Evolutionary conservation across 2,329 filamentous ascomycete genomes (phyloP), one percentile per base, ranked within the genome.

Genomic region (Setomelanomma holmii): DNA sequence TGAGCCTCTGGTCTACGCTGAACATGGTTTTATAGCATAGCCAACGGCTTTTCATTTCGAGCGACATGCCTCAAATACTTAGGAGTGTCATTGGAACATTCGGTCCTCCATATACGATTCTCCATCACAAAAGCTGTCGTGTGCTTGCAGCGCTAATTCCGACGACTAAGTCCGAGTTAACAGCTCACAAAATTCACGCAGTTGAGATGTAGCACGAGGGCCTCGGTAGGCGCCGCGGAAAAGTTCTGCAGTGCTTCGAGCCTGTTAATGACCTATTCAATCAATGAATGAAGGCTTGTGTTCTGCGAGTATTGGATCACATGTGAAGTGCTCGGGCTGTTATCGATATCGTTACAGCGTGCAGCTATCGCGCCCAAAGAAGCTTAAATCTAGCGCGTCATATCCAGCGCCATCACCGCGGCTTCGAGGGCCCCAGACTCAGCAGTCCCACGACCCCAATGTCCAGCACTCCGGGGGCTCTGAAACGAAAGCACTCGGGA

Each of bases 401-500:
- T 69, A 56, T 40, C 45, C 55, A 44, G 45, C 56, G 53, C 49
- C 60, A 61, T 60, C 45, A 55, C 59, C 52, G 52, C 58, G 55
- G 57, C 57, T 51, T 53, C 45, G 43, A 53, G 49, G 54, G 45
- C 56, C 16, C 42, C 60, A 43, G 59, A 53, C 57, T 62, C 56
- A 53, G 53, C 50, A 55, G 46, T 49, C 38, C 19, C 55, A 53
- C 46, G 56, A 36, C 46, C 51, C 66, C 68, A 72, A 73, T 73
- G 71, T 73, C 71, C 59, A 56, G 59, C 51, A 64, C 61, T 54
- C 27, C 66, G 47, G 62, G 61, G 53, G 62, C 68, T 46, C 61
- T 69, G 54, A 74, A 75, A 68, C 68, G 72, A 39, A 75, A 74
- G 66, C 70, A 73, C 58, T 62, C 71, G 53, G 63, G 53, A 45